Conservation (phyloP, 345 rosid genomes). For the Pistacia atlantica region DNA sequence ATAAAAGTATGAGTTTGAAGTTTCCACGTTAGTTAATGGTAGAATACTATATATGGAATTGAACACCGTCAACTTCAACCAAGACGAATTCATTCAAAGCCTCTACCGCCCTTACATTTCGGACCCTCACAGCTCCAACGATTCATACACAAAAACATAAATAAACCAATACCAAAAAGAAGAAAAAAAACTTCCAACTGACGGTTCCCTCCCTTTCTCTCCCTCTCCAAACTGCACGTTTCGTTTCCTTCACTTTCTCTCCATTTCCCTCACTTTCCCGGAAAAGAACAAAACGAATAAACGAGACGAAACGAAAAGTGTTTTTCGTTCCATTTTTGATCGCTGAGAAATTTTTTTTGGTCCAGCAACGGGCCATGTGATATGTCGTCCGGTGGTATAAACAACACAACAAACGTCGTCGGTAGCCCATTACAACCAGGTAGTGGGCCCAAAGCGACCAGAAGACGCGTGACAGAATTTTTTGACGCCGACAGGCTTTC, state of each 20-base stretch:
- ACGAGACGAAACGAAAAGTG: background rate
- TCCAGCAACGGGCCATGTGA: background rate
- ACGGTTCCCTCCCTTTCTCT: slow-evolving; percentile 2
- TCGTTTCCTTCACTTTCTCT: background rate
- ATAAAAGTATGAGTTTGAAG: background rate
- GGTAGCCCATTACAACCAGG: slow-evolving; percentile 46
- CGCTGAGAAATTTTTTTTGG: no score
- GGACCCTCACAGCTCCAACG: background rate
- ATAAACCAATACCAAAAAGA: background rate
- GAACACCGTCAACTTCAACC: background rate
- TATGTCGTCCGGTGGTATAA: slow-evolving; percentile 54
- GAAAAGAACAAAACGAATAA: background rate
- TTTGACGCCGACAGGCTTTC: slow-evolving; percentile 37
- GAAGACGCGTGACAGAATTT: slow-evolving; percentile 69
- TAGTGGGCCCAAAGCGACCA: slow-evolving; percentile 49
- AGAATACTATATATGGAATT: background rate
- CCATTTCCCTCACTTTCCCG: background rate
- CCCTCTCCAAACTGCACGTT: background rate
- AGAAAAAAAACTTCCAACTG: background rate
- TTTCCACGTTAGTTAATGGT: background rate
- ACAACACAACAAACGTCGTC: slow-evolving; percentile 35
- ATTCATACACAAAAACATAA: background rate
- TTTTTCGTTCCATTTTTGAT: no score
- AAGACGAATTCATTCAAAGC: background rate
- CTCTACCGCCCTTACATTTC: slow-evolving; percentile 1